Percentiles rank a stretch among this genome's conserved stretches.
phyloP scores from a whole-genome alignment of 257 asterid species.

The Anisodus tanguticus region DNA sequence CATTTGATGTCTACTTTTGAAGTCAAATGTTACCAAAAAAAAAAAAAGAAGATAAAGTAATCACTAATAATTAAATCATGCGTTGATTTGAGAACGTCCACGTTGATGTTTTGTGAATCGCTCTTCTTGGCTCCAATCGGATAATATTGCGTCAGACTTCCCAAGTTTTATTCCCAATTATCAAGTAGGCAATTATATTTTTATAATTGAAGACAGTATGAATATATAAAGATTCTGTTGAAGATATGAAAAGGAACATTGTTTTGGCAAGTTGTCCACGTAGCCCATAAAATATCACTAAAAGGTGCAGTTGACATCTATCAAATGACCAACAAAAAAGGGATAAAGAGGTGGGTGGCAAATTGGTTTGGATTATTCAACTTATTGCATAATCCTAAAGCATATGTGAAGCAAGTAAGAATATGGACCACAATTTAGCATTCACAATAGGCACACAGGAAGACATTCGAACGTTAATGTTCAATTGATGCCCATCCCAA shows the following conservation, averaged over 20 bases:
- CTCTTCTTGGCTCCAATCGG: background rate
- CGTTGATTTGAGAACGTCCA: background rate
- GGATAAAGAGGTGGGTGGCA: background rate
- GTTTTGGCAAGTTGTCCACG: background rate
- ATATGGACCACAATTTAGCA: conserved; percentile 4
- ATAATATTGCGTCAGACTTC: background rate
- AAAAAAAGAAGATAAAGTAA: too few species aligned
- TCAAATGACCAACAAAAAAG: background rate
- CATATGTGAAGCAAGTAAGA: background rate
- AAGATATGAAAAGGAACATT: conserved; percentile 6
- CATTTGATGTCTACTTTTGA: background rate
- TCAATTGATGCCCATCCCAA: background rate
- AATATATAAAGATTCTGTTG: background rate
- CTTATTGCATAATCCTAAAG: background rate
- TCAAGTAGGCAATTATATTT: background rate
- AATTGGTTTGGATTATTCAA: background rate
- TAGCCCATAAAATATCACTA: background rate
- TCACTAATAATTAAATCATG: background rate
- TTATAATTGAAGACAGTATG: background rate
- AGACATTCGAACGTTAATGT: background rate
- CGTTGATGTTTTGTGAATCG: conserved; percentile 22
- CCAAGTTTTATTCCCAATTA: background rate
- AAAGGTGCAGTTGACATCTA: background rate
- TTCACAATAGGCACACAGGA: background rate
- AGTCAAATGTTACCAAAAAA: background rate